These are phyloP conservation scores for Mangifera indica DNA, from an alignment of 345 rosid species.

Conservation along the genomic window DNA sequence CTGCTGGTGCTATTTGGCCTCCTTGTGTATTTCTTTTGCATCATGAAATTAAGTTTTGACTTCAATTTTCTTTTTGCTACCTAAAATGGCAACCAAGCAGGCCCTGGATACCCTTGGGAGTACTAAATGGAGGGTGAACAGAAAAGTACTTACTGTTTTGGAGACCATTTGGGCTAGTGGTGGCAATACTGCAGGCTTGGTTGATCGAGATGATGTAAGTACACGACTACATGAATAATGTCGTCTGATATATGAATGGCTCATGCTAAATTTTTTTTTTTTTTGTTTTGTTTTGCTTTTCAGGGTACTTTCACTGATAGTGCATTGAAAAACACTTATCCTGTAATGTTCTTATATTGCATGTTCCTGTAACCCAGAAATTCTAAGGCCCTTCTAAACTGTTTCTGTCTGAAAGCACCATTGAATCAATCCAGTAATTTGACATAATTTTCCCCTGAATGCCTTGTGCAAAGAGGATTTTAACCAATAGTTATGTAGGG, in stretches of 20 bases:
- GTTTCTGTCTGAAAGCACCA: slow-evolving; percentile 4
- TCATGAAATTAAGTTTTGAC: slow-evolving; percentile 10
- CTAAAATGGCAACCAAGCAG: slow-evolving; percentile 33
- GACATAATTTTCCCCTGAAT: neutral
- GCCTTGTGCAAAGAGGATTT: neutral
- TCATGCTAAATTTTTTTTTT: too few relatives aligned
- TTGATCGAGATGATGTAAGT: slow-evolving; percentile 88
- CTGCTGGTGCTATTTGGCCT: slow-evolving; percentile 11
- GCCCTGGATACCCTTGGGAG: slow-evolving; percentile 95
- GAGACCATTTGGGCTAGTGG: slow-evolving; percentile 91
- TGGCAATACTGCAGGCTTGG: slow-evolving; percentile 81
- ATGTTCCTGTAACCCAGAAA: neutral
- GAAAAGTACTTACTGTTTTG: slow-evolving; percentile 63
- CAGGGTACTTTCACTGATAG: neutral
- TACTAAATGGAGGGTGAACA: slow-evolving; percentile 94
- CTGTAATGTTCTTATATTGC: neutral
- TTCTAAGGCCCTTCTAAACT: slow-evolving; percentile 1
- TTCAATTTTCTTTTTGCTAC: neutral
- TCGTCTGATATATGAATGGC: slow-evolving; percentile 1
- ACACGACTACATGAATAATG: slow-evolving; percentile 16
- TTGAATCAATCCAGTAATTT: neutral
- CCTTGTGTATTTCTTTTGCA: neutral
- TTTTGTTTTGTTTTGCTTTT: slow-evolving; percentile 8
- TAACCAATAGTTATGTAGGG: neutral
- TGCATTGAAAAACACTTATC: neutral